A percentile compares a stretch with the other conserved stretches of the same genome.
Evolutionary conservation across 768 basidiomycete genomes (phyloP).

Genomic region (Tricholoma terreum): DNA sequence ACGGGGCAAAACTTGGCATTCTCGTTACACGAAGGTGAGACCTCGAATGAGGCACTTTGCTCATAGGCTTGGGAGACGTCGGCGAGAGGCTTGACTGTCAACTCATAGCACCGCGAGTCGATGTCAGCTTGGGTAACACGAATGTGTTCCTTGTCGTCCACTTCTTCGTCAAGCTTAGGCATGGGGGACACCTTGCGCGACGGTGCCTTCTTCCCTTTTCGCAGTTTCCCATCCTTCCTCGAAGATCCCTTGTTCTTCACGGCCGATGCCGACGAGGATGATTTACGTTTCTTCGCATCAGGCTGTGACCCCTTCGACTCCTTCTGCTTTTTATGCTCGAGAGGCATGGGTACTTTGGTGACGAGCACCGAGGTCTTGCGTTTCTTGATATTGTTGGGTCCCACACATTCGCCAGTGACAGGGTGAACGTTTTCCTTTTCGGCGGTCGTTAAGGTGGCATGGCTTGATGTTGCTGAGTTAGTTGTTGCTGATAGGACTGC

Average conservation of each 20-base stretch:
- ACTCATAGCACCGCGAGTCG: constrained; percentile 75
- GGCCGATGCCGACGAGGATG: constrained; percentile 29
- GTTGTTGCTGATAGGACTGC: constrained; percentile 24
- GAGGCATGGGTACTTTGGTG: constrained; percentile 44
- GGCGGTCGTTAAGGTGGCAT: constrained; percentile 33
- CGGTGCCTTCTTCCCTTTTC: constrained; percentile 37
- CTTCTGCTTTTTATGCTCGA: constrained; percentile 42
- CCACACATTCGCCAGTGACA: constrained; percentile 62
- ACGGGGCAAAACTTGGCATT: constrained; percentile 39
- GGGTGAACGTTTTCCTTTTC: constrained; percentile 85
- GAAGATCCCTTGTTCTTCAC: constrained; percentile 27
- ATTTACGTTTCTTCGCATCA: constrained; percentile 63
- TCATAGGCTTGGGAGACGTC: constrained; percentile 75
- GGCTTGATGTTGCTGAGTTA: constrained; percentile 17
- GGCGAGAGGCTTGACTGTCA: constrained; percentile 75
- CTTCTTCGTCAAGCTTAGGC: constrained; percentile 59
- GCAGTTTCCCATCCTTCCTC: constrained; percentile 40
- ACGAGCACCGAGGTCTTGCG: constrained; percentile 60
- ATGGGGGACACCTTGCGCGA: constrained; percentile 54
- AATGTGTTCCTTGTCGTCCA: constrained; percentile 28
- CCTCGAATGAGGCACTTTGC: constrained; percentile 30
- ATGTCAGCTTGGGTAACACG: constrained; percentile 49
- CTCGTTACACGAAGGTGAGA: constrained; percentile 30
- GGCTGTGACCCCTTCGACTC: constrained; percentile 41
- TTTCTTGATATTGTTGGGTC: constrained; percentile 48